Evolutionary conservation across 2,329 filamentous ascomycete genomes (phyloP).

Genomic region (Alternaria panax): DNA sequence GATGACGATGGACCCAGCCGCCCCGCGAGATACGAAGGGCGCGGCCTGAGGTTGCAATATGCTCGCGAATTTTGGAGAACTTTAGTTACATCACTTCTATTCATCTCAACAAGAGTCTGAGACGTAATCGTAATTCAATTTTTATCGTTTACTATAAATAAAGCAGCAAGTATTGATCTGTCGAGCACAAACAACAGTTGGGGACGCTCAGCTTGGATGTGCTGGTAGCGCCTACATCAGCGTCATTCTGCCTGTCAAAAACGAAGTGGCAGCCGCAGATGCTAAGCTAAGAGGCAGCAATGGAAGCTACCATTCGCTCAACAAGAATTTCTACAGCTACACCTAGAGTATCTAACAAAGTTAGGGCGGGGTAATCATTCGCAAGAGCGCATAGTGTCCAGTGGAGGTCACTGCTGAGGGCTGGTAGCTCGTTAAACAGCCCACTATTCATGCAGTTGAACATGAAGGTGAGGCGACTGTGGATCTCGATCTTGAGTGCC

Average conservation of each 20-base stretch:
- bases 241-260: neutral
- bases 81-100: neutral
- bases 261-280: neutral
- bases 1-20: neutral
- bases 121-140: neutral
- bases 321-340: constrained; percentile 9
- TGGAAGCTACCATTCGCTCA: neutral
- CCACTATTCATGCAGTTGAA: constrained; percentile 7
- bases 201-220: neutral
- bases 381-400: constrained; percentile 8
- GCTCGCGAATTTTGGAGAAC: neutral
- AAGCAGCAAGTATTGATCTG: neutral
- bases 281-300: neutral
- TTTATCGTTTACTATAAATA: neutral
- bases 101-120: neutral
- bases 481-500: constrained; percentile 4
- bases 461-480: neutral
- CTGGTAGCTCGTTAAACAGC: neutral
- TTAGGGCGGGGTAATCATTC: neutral
- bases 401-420: neutral
- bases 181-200: neutral
- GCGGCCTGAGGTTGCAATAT: neutral
- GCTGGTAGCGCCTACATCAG: neutral
- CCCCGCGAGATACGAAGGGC: neutral
- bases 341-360: constrained; percentile 1